phyloP scores from a whole-genome alignment of 2,329 filamentous ascomycete genomes.

The Tympanopsis confertula region DNA sequence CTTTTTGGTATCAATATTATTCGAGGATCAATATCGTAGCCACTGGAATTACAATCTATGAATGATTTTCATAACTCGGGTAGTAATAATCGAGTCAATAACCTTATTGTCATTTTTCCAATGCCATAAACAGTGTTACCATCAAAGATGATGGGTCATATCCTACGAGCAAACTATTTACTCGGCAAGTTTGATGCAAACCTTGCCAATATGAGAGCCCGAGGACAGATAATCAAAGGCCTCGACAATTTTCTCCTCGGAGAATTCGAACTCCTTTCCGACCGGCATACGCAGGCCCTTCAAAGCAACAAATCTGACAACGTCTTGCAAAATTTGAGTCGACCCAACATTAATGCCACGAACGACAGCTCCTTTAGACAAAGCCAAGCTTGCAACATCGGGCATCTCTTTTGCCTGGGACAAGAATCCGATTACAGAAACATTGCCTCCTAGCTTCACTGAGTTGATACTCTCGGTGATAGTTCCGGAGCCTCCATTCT shows the following conservation, averaged over 20 bases:
- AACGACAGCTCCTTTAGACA: constrained; percentile 17
- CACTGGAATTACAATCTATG: no score
- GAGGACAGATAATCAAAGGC: constrained; percentile 11
- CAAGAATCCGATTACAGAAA: constrained; percentile 32
- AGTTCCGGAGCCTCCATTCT: constrained; percentile 26
- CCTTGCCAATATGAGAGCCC: constrained; percentile 20
- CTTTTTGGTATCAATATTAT: no score
- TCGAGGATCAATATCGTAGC: no score
- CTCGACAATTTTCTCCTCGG: constrained; percentile 13
- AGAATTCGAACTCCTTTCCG: constrained; percentile 19
- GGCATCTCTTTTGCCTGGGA: constrained; percentile 10
- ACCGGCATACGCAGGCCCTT: constrained; percentile 14
- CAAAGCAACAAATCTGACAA: constrained; percentile 14
- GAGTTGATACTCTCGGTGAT: constrained; percentile 30
- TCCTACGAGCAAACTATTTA: no score
- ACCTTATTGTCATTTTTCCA: no score
- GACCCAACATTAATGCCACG: constrained; percentile 21
- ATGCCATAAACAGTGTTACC: no score
- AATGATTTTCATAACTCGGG: no score
- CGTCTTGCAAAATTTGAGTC: constrained; percentile 20
- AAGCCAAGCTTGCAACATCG: constrained; percentile 13
- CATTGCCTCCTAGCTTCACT: constrained; percentile 28
- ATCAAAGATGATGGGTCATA: no score
- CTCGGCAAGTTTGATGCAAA: constrained; percentile 15
- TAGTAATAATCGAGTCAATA: no score